Evolutionary conservation across 345 rosid species (phyloP).

Genomic region (Syzygium oleosum): DNA sequence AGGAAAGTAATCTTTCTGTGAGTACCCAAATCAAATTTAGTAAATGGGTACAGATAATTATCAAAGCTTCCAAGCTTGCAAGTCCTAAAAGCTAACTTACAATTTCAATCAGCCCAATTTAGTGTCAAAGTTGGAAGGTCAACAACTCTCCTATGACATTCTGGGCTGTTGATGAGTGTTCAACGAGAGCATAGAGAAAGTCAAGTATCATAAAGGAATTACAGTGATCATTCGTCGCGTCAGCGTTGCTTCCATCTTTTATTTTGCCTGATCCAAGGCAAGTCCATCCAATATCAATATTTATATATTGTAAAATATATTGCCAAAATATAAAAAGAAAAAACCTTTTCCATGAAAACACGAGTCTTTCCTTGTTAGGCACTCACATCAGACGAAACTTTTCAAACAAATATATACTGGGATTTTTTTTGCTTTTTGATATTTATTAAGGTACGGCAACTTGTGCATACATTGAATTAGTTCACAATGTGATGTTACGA

Average conservation of each 20-base stretch:
- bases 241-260: slow-evolving; percentile 6
- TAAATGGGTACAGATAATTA: background rate
- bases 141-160: background rate
- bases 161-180: background rate
- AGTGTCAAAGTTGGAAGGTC: background rate
- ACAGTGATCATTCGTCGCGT: slow-evolving; percentile 16
- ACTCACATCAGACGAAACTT: background rate
- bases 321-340: background rate
- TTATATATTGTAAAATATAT: too few species aligned
- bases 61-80: background rate
- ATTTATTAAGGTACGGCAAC: background rate
- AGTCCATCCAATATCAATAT: background rate
- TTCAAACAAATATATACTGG: background rate
- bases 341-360: background rate
- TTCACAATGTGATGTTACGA: too few species aligned
- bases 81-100: background rate
- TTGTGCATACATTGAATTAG: background rate
- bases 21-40: background rate
- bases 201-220: slow-evolving; percentile 3
- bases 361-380: background rate
- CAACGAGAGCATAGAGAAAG: background rate
- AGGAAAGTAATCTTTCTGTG: background rate
- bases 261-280: slow-evolving; percentile 1
- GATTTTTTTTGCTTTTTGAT: background rate
- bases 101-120: background rate